Percentiles rank a stretch among this genome's conserved stretches.
Evolutionary conservation across 2,329 filamentous ascomycete species (phyloP).

Genomic region (Pezicula neosporulosa): DNA sequence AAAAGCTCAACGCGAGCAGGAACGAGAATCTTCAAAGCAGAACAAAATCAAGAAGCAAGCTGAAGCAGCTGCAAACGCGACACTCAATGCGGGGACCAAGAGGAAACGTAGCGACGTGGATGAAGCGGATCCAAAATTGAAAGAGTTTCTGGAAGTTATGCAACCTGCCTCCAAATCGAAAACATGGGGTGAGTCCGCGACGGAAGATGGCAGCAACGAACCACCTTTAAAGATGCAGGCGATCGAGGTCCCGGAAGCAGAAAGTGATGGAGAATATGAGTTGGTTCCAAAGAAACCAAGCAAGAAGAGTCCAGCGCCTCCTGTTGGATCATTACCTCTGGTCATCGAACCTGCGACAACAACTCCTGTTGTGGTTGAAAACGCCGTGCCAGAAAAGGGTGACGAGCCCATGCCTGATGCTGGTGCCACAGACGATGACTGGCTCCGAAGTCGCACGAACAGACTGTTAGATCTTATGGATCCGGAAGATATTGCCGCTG

Average conservation of each 20-base stretch:
- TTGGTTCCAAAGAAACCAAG: constrained; percentile 52
- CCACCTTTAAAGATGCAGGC: constrained; percentile 36
- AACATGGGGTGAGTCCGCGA: constrained; percentile 55
- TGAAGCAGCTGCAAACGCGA: constrained; percentile 25
- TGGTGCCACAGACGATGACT: constrained; percentile 62
- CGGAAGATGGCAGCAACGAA: constrained; percentile 32
- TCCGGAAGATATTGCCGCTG: constrained; percentile 25
- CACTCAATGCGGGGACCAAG: constrained; percentile 47
- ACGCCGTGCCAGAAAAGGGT: constrained; percentile 13
- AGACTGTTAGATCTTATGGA: constrained; percentile 81
- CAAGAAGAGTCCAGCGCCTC: constrained; percentile 17
- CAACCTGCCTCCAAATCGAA: constrained; percentile 62
- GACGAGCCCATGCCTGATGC: constrained; percentile 22
- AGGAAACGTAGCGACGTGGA: constrained; percentile 60
- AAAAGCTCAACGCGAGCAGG: constrained; percentile 32
- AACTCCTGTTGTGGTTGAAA: background rate
- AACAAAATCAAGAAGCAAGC: constrained; percentile 15
- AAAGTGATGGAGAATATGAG: constrained; percentile 76
- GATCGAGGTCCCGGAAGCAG: constrained; percentile 45
- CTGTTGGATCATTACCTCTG: background rate
- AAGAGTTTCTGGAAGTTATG: constrained; percentile 85
- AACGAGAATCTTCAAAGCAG: constrained; percentile 18
- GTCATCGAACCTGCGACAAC: constrained; percentile 2
- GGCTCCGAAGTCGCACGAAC: constrained; percentile 86
- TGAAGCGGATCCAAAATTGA: constrained; percentile 72